A percentile compares a stretch with the other conserved stretches of the same genome.
Evolutionary conservation across 1,139 yeast genomes (phyloP).

Genomic region (Yamadazyma atlantica): DNA sequence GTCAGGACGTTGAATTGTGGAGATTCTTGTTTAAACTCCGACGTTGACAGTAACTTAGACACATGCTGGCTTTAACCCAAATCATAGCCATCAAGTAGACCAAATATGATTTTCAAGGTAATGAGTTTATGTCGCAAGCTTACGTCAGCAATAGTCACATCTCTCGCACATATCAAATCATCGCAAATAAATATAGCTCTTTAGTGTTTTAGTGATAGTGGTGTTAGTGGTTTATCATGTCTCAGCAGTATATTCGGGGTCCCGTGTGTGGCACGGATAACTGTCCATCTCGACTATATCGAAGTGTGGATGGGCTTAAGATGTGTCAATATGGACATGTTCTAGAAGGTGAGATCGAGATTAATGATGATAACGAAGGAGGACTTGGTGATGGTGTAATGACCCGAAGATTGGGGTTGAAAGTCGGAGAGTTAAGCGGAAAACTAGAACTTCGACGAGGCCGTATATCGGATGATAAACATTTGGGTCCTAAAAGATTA

Average conservation of each 20-base stretch:
- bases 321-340: conserved; percentile 93
- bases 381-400: conserved; percentile 34
- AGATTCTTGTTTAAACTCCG: no score
- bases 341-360: conserved; percentile 74
- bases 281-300: conserved; percentile 78
- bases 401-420: conserved; percentile 54
- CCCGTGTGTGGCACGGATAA: conserved; percentile 87
- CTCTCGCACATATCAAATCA: no score
- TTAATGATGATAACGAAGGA: conserved; percentile 73
- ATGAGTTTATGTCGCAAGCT: no score
- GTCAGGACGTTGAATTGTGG: no score
- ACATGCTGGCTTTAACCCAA: no score
- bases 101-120: no score
- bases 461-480: conserved; percentile 31
- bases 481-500: conserved; percentile 17
- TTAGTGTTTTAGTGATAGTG: no score
- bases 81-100: no score
- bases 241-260: conserved; percentile 60
- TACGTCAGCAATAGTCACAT: no score
- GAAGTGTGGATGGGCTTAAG: conserved; percentile 68
- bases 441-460: conserved; percentile 38
- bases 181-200: no score
- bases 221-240: conserved; percentile 19
- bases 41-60: no score
- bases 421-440: conserved; percentile 10